Percentiles rank a stretch among this genome's conserved stretches.
Evolutionary conservation across 2,329 filamentous ascomycete species (phyloP).

Genomic region (Cladosporium sp.): DNA sequence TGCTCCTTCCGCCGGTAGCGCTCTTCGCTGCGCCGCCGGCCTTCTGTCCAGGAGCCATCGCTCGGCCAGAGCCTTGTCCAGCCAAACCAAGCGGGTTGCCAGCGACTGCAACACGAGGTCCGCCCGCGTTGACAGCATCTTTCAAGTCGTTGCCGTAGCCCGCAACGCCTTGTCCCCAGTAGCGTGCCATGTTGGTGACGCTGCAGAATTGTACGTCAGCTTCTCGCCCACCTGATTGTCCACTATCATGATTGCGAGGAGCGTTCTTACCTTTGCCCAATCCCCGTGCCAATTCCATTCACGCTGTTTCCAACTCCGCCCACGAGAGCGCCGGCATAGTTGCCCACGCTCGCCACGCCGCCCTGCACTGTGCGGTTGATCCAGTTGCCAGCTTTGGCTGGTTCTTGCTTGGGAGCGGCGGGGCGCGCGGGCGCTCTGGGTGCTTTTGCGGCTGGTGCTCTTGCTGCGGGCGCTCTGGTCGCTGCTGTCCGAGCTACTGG

Average conservation of each 20-base stretch:
- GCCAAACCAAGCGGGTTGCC: constrained; percentile 51
- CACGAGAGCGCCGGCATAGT: constrained; percentile 47
- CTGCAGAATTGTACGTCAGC: constrained; percentile 29
- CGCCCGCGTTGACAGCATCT: constrained; percentile 48
- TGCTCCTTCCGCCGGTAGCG: constrained; percentile 35
- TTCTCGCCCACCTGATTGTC: background rate
- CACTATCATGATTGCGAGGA: background rate
- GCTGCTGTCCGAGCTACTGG: constrained; percentile 6
- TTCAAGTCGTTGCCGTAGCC: constrained; percentile 55
- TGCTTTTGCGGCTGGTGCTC: constrained; percentile 24
- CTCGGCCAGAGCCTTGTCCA: constrained; percentile 37
- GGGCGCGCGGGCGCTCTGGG: constrained; percentile 12
- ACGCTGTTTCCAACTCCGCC: constrained; percentile 50
- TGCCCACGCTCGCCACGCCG: constrained; percentile 47
- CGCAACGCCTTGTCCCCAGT: constrained; percentile 52
- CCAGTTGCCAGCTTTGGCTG: constrained; percentile 44
- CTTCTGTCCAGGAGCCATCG: constrained; percentile 29
- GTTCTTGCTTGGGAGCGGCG: constrained; percentile 13
- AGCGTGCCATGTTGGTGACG: constrained; percentile 47
- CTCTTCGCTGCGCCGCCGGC: constrained; percentile 27
- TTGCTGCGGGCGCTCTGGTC: constrained; percentile 22
- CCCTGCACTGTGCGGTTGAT: constrained; percentile 48
- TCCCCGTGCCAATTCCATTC: constrained; percentile 49
- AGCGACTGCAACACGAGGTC: constrained; percentile 47
- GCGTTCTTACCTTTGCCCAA: constrained; percentile 43